Evolutionary conservation across 352 stramenopile species (phyloP), one percentile per base, ranked within the genome.

Genomic region (Labyrinthula sp.): DNA sequence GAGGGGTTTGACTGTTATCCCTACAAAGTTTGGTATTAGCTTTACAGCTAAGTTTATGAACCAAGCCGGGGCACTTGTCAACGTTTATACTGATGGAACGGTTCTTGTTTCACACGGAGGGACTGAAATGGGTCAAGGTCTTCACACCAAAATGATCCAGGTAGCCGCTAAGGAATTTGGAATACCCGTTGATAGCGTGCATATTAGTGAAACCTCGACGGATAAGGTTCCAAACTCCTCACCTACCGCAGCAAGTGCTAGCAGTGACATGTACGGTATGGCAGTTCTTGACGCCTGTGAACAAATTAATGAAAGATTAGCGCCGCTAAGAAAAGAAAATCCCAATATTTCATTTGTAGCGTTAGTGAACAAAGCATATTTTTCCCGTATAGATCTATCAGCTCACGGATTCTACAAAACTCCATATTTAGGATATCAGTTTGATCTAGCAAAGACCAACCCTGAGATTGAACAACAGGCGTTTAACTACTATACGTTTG

Each of bases 41-140:
- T 95, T 94, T 49, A 94, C 80, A 5, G 69, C 73, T 18, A 91
- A 92, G 56, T 94, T 87, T 39, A 92, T 95, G 81, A 95, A 95
- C 58, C 82, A 94, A 60, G 82, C 79, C 18, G 82, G 82, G 0
- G 64, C 83, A 1, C 67, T 95, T 8, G 83, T 95, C 5, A 80
- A 95, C 61, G 65, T 95, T 8, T 94, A 94, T 59, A 68, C 68
- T 0, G 86, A 95, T 48, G 83, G 82, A 4, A 93, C 79, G 43
- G 80, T 95, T 22, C 57, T 94, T 27, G 68, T 94, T 5, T 84
- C 74, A 6, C 82, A 94, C 48, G 82, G 86, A 21, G 86, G 83
- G 20, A 88, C 86, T n/a, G 86, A 95, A 65, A 94, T 95, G 84
- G 82, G 83, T 22, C 83, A 95, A 62, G 86, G 83, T 7, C 60